Evolutionary conservation across 441 rosid genomes (phyloP).

Genomic region (Brassica balearica): DNA sequence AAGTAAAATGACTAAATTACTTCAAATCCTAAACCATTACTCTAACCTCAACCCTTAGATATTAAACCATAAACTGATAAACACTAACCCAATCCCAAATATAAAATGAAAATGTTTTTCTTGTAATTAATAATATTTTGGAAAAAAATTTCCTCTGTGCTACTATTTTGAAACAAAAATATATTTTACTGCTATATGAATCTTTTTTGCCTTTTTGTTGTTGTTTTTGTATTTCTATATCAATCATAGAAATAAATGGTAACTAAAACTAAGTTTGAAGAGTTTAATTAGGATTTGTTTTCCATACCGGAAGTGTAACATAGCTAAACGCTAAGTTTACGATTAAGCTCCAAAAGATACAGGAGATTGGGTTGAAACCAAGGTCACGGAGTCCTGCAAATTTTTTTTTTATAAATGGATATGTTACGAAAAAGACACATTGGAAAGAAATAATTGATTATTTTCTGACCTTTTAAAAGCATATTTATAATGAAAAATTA

Average conservation of each 20-base stretch:
- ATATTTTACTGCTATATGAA: too few relatives aligned
- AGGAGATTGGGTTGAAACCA: conserved; percentile 68
- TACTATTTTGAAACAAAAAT: too few relatives aligned
- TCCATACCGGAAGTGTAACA: conserved; percentile 70
- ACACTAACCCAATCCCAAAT: too few relatives aligned
- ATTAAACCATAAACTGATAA: too few relatives aligned
- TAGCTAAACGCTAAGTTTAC: conserved; percentile 69
- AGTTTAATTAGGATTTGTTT: neutral
- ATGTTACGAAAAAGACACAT: neutral
- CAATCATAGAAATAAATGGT: neutral
- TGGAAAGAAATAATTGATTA: neutral
- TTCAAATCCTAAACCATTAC: too few relatives aligned
- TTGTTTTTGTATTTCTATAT: neutral
- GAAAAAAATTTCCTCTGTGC: too few relatives aligned
- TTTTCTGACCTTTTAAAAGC: neutral
- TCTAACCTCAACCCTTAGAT: too few relatives aligned
- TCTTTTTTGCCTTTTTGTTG: too few relatives aligned
- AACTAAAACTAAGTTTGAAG: neutral
- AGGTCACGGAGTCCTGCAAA: conserved; percentile 63
- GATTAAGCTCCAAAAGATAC: conserved; percentile 51
- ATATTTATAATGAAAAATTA: neutral
- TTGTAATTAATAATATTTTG: too few relatives aligned
- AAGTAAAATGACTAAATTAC: too few relatives aligned
- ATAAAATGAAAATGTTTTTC: too few relatives aligned
- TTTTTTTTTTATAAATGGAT: too few relatives aligned